phyloP scores from a whole-genome alignment of 2,329 filamentous ascomycete species.

The Ophiosphaerella korrae region DNA sequence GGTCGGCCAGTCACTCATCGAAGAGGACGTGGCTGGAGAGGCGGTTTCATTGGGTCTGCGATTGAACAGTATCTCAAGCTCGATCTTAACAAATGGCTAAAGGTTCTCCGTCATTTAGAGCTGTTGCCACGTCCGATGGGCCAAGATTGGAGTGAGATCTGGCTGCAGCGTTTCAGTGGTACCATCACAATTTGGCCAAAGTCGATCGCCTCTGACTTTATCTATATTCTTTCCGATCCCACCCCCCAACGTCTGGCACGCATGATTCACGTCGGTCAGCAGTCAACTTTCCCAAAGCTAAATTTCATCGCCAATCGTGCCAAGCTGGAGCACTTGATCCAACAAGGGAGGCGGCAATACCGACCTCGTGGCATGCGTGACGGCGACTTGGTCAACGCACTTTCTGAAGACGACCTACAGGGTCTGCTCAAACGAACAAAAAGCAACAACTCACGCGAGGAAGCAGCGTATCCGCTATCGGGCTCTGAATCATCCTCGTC shows the following conservation, averaged over 20 bases:
- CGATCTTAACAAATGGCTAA: conserved; percentile 96
- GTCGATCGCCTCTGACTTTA: conserved; percentile 77
- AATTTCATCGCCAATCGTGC: conserved; percentile 89
- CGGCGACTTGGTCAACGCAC: conserved; percentile 43
- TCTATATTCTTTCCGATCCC: conserved; percentile 84
- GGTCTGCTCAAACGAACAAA: conserved; percentile 45
- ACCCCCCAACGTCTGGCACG: conserved; percentile 73
- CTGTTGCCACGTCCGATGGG: conserved; percentile 86
- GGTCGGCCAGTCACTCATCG: conserved; percentile 94
- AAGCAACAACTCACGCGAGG: conserved; percentile 19
- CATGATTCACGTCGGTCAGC: conserved; percentile 90
- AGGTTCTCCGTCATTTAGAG: conserved; percentile 90
- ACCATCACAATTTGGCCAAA: conserved; percentile 98
- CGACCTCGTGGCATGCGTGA: conserved; percentile 38
- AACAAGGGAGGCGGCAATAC: conserved; percentile 59
- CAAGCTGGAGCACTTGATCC: conserved; percentile 74
- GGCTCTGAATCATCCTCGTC: conserved; percentile 39
- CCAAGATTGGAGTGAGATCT: conserved; percentile 96
- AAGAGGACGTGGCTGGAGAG: conserved; percentile 90
- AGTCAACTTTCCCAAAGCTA: conserved; percentile 87
- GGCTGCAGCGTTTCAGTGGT: conserved; percentile 92
- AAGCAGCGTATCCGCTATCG: conserved; percentile 23
- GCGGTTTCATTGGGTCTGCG: conserved; percentile 90
- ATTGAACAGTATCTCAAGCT: conserved; percentile 95
- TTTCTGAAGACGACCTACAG: conserved; percentile 55